A percentile compares a stretch with the other conserved stretches of the same genome.
phyloP scores from a whole-genome alignment of 768 basidiomycete genomes.

The Russula abietina region DNA sequence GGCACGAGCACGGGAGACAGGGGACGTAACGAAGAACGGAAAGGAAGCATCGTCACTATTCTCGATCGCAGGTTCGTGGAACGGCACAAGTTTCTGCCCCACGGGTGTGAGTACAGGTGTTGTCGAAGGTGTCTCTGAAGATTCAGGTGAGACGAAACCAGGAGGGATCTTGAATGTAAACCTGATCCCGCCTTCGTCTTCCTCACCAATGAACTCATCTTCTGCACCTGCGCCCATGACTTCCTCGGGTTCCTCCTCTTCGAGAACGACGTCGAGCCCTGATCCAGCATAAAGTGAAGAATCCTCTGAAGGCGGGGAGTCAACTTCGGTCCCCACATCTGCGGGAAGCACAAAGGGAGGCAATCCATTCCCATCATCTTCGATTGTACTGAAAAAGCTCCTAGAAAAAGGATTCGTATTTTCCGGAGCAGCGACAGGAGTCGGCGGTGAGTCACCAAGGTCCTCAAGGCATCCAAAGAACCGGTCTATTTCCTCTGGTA shows the following conservation, averaged over 20 bases:
- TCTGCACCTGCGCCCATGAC: slow-evolving; percentile 30
- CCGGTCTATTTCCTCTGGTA: slow-evolving; percentile 52
- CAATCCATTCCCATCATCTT: slow-evolving; percentile 44
- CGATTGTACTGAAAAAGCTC: slow-evolving; percentile 39
- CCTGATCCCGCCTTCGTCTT: slow-evolving; percentile 58
- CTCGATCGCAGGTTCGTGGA: slow-evolving; percentile 24
- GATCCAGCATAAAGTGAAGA: slow-evolving; percentile 32
- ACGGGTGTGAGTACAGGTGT: slow-evolving; percentile 20
- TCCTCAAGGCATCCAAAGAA: slow-evolving; percentile 69
- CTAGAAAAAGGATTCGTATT: slow-evolving; percentile 52
- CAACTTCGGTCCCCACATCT: slow-evolving; percentile 37
- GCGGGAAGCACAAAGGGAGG: slow-evolving; percentile 47
- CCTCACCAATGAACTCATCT: slow-evolving; percentile 52
- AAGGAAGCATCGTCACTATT: slow-evolving; percentile 25
- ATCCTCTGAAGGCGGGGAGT: slow-evolving; percentile 30
- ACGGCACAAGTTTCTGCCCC: slow-evolving; percentile 15
- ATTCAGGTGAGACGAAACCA: slow-evolving; percentile 24
- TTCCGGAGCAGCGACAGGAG: slow-evolving; percentile 34
- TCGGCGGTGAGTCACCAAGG: slow-evolving; percentile 46
- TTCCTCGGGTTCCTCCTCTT: slow-evolving; percentile 42
- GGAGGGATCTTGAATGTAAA: slow-evolving; percentile 68
- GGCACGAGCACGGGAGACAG: neutral
- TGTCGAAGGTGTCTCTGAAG: slow-evolving; percentile 24
- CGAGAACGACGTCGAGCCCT: slow-evolving; percentile 37
- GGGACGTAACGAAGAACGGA: slow-evolving; percentile 20